phyloP scores from a whole-genome alignment of 2,329 filamentous ascomycete species.

The Myotisia sp. region DNA sequence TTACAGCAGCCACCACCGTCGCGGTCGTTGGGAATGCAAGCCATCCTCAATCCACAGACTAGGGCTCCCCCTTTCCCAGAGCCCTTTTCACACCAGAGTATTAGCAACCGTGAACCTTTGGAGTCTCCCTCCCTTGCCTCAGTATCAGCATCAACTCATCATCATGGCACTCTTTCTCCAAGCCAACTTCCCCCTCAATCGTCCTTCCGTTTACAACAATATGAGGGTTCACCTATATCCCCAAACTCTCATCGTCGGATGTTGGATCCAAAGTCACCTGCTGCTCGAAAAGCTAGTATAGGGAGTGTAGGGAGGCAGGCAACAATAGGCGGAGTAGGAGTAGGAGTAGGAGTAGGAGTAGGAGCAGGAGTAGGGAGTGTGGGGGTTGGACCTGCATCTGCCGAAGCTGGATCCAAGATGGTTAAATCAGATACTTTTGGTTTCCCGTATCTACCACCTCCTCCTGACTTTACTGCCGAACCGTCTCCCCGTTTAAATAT shows the following conservation, averaged over 20 bases:
- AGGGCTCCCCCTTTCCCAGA: conserved; percentile 16
- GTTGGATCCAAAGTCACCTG: conserved; percentile 26
- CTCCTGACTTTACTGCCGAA: conserved; percentile 12
- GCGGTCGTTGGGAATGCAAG: conserved; percentile 28
- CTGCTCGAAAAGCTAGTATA: conserved; percentile 20
- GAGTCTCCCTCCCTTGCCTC: conserved; percentile 12
- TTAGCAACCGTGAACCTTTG: conserved; percentile 17
- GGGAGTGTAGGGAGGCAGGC: too few species aligned
- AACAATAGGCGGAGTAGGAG: too few species aligned
- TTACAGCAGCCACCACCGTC: conserved; percentile 16
- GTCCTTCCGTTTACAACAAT: conserved; percentile 9
- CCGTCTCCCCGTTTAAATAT: not conserved
- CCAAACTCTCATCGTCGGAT: conserved; percentile 20
- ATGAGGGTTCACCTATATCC: conserved; percentile 21
- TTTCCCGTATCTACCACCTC: conserved; percentile 17
- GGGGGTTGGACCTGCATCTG: too few species aligned
- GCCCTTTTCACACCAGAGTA: conserved; percentile 9
- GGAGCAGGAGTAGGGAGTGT: too few species aligned
- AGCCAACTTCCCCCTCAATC: conserved; percentile 8
- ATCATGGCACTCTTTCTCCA: conserved; percentile 8
- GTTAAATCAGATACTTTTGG: too few species aligned
- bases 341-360: too few species aligned
- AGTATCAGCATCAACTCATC: conserved; percentile 7
- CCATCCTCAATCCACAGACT: conserved; percentile 27
- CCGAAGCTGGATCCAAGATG: too few species aligned